Base-by-base conservation (phyloP, 1,284 basidiomycete species). In the Neonothopanus nambi region DNA sequence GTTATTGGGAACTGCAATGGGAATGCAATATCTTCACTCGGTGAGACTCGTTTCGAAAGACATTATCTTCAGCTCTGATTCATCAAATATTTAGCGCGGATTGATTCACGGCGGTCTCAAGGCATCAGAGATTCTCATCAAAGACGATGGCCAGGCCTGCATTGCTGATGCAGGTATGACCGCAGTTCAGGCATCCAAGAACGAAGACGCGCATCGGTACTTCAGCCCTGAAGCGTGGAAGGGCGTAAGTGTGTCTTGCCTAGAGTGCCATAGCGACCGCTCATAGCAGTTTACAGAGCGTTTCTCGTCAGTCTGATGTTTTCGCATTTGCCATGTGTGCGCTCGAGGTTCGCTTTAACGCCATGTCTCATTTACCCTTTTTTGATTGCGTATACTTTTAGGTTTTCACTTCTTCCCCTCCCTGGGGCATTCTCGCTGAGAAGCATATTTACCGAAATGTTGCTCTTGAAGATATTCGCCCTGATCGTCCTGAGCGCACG, bases 151-250 rank as follows among this genome's bases (percentile, higher is more conserved):
- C 3, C 51, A 52, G 18, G 59, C 61, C 4, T 63, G 57, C 41
- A 38, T 66, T 3, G 45, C 63, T 2, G 65, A 67, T 51, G 63
- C 57, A 49, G 60, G 57, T n/a, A 60, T 66, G 58, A 49, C 61
- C 4, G 60, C 63, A 47, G 48, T 65, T 6, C 59, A 61, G 40
- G 56, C 7, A 58, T 56, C 33, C 48, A 48, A 40, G 17, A 59
- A 60, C 45, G 18, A 33, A 13, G 48, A 59, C 18, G 60, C 61
- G 1, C 61, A 65, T 52, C 48, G 63, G 41, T 67, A 67, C 50
- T 60, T 61, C 23, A 67, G 65, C 37, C 65, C 65, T 4, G 65
- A 67, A 41, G 60, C 60, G 12, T 65, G 64, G 65, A 67, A 65
- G 54, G 65, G 65, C 23, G 64, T 65, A 45, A 33, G 65, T 37